phyloP scores from a whole-genome alignment of 1,139 yeast genomes.

The Arxiozyma heterogenica region DNA sequence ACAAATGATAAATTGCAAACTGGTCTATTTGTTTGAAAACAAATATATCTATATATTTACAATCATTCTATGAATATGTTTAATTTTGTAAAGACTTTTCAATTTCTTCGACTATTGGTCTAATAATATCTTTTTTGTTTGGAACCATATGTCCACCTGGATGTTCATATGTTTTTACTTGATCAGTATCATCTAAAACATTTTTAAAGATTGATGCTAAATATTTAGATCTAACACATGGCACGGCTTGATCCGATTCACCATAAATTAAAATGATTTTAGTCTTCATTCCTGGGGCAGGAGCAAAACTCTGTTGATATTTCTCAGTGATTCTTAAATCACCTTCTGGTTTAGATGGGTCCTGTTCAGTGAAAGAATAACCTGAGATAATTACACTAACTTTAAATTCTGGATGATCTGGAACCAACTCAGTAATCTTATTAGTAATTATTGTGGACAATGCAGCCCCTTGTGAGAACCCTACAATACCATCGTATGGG shows the following conservation, averaged over 20 bases:
- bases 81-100: constrained; percentile 8
- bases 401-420: constrained; percentile 38
- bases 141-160: constrained; percentile 86
- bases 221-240: constrained; percentile 41
- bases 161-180: constrained; percentile 47
- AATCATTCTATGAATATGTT: too few species aligned
- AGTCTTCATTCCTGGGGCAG: constrained; percentile 26
- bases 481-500: constrained; percentile 81
- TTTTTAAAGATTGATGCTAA: constrained; percentile 35
- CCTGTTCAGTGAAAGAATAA: constrained; percentile 45
- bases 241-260: constrained; percentile 46
- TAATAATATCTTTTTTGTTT: constrained; percentile 49
- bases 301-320: constrained; percentile 28
- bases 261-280: constrained; percentile 34
- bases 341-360: constrained; percentile 21
- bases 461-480: constrained; percentile 93
- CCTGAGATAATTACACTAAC: constrained; percentile 46
- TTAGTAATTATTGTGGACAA: constrained; percentile 53
- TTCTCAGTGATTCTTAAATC: constrained; percentile 32
- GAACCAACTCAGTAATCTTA: constrained; percentile 35
- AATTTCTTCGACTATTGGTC: constrained; percentile 35
- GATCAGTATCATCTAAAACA: constrained; percentile 32
- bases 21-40: background rate
- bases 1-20: background rate
- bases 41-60: too few species aligned